Evolutionary conservation across 1,284 basidiomycete species (phyloP).

Genomic region (Heliocybe sulcata): DNA sequence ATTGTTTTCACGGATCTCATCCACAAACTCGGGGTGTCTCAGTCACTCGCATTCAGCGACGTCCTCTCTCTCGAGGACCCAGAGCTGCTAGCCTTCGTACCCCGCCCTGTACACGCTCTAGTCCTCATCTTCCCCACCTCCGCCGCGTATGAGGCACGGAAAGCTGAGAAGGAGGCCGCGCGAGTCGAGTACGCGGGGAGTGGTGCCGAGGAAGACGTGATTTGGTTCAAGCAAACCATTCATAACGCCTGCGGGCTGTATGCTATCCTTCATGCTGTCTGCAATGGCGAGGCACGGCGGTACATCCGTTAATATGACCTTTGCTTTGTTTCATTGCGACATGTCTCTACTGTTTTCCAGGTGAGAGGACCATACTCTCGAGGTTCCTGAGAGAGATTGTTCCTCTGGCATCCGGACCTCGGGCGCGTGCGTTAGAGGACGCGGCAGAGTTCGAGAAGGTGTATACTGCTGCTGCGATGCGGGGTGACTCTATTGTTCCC

Average conservation of each 20-base stretch:
- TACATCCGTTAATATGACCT: constrained; percentile 17
- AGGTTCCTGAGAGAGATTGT: background rate
- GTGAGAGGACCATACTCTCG: background rate
- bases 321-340: background rate
- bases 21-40: constrained; percentile 22
- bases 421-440: constrained; percentile 21
- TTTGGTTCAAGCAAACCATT: constrained; percentile 29
- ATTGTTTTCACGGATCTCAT: constrained; percentile 25
- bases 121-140: constrained; percentile 33
- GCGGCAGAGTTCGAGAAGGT: constrained; percentile 22
- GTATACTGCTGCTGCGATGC: constrained; percentile 19
- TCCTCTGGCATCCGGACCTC: constrained; percentile 16
- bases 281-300: constrained; percentile 18
- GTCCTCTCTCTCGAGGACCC: constrained; percentile 34
- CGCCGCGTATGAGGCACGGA: constrained; percentile 13
- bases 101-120: constrained; percentile 33
- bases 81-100: constrained; percentile 33
- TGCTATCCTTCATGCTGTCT: constrained; percentile 24
- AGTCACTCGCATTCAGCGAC: constrained; percentile 32
- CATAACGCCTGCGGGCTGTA: constrained; percentile 27
- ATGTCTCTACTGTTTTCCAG: background rate
- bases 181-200: constrained; percentile 19
- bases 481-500: constrained; percentile 18
- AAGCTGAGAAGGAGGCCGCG: constrained; percentile 15
- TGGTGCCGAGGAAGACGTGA: constrained; percentile 21